Evolutionary conservation across 2,329 filamentous ascomycete species (phyloP).

Genomic region (Trichoderma gracile): DNA sequence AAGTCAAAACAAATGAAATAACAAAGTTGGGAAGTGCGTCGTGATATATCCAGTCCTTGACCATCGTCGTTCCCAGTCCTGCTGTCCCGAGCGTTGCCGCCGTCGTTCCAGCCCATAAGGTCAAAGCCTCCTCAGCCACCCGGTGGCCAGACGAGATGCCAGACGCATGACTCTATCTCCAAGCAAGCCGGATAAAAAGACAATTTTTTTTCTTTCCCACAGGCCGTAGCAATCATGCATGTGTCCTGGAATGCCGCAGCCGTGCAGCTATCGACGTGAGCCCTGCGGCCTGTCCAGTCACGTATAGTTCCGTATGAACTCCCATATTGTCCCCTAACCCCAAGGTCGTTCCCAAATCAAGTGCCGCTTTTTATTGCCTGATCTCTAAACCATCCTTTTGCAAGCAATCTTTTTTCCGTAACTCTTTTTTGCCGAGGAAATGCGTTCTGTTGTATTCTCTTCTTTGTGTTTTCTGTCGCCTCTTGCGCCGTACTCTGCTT

Average conservation of each 20-base stretch:
- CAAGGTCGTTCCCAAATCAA: background rate
- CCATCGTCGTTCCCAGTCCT: conserved; percentile 3
- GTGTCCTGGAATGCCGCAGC: conserved; percentile 17
- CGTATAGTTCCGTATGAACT: conserved; percentile 21
- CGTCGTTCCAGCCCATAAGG: background rate
- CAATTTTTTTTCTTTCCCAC: background rate
- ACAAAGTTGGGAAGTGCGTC: background rate
- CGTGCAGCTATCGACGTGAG: conserved; percentile 13
- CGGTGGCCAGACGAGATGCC: background rate
- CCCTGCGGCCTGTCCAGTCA: conserved; percentile 24
- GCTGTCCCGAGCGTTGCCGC: conserved; percentile 6
- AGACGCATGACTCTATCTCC: conserved; percentile 11
- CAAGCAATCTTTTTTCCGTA: background rate
- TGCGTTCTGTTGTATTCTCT: background rate
- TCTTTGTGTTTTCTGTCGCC: background rate
- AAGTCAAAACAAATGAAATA: conserved; percentile 5
- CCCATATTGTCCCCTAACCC: conserved; percentile 3
- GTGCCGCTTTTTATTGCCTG: conserved; percentile 5
- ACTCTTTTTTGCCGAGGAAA: background rate
- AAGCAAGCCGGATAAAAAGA: background rate
- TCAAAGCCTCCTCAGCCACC: background rate
- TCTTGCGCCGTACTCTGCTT: background rate
- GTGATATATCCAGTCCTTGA: background rate
- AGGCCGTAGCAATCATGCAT: conserved; percentile 4
- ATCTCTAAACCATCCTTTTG: background rate